These are phyloP conservation scores for Aspergillus mulundensis DNA, from an alignment of 495 filamentous ascomycete species.

Conservation along the genomic window DNA sequence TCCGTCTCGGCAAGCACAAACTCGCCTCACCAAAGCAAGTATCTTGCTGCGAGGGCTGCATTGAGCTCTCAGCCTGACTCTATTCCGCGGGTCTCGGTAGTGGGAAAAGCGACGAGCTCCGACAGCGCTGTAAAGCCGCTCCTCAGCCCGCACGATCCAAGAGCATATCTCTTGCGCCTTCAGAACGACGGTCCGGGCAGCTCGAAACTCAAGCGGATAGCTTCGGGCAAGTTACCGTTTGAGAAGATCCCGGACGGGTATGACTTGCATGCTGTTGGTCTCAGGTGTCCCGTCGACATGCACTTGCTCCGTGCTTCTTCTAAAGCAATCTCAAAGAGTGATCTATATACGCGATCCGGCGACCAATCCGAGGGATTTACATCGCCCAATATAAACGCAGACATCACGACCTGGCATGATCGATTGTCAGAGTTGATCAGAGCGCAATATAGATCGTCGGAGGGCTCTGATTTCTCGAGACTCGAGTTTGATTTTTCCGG, in stretches of 20 bases:
- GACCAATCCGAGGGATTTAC: constrained; percentile 16
- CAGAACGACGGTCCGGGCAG: not conserved
- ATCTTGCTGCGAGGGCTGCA: constrained; percentile 36
- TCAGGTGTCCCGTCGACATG: constrained; percentile 14
- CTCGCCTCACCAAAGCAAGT: constrained; percentile 35
- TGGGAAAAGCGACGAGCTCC: not conserved
- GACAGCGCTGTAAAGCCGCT: not conserved
- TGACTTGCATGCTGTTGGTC: constrained; percentile 24
- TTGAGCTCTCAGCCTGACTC: constrained; percentile 17
- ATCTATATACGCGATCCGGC: constrained; percentile 24
- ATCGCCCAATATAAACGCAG: not conserved
- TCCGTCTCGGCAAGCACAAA: constrained; percentile 9
- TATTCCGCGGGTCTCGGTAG: not conserved
- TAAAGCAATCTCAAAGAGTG: constrained; percentile 1
- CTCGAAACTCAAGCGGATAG: constrained; percentile 21
- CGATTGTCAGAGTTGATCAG: constrained; percentile 16
- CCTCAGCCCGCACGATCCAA: constrained; percentile 29
- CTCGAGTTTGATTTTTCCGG: constrained; percentile 16
- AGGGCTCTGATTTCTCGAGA: not conserved
- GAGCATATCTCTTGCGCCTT: constrained; percentile 35
- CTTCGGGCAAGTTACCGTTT: constrained; percentile 29
- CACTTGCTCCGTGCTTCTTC: constrained; percentile 3
- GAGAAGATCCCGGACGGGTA: constrained; percentile 33
- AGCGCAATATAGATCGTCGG: constrained; percentile 13
- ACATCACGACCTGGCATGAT: constrained; percentile 13